phyloP scores from a whole-genome alignment of 768 basidiomycete genomes.

The Piloderma croceum region DNA sequence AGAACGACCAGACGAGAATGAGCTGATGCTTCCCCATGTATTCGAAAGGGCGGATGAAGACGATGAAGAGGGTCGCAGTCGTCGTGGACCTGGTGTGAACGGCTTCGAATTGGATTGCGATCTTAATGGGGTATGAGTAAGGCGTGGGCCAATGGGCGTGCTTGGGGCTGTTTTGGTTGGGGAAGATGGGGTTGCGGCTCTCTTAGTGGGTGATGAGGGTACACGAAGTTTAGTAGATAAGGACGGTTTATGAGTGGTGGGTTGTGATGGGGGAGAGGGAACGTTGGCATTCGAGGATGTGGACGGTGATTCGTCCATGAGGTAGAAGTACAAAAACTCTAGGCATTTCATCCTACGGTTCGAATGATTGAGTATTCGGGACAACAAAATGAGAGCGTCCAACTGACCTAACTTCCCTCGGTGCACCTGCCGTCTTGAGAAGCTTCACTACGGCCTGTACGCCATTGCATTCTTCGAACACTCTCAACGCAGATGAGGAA shows the following conservation, averaged over 20 bases:
- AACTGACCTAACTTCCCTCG: slow-evolving; percentile 79
- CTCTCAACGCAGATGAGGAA: slow-evolving; percentile 63
- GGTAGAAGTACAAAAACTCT: slow-evolving; percentile 92
- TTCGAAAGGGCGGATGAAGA: slow-evolving; percentile 22
- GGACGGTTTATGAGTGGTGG: slow-evolving; percentile 4
- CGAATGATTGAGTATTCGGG: slow-evolving; percentile 3
- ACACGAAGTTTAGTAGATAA: slow-evolving; percentile 19
- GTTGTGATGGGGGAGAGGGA: slow-evolving; percentile 8
- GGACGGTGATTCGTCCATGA: slow-evolving; percentile 69
- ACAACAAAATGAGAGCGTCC: neutral
- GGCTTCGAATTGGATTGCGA: too few species aligned
- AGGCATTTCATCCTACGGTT: slow-evolving; percentile 92
- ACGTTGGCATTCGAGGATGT: too few species aligned
- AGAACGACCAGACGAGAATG: slow-evolving; percentile 29
- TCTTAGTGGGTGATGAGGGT: slow-evolving; percentile 27
- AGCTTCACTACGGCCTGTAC: slow-evolving; percentile 82
- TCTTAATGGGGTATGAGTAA: too few species aligned
- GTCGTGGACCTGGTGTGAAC: too few species aligned
- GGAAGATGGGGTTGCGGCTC: slow-evolving; percentile 34
- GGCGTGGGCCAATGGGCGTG: slow-evolving; percentile 12
- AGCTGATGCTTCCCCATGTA: slow-evolving; percentile 11
- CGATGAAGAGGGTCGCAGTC: too few species aligned
- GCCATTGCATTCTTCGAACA: slow-evolving; percentile 73
- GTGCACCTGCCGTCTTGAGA: slow-evolving; percentile 78
- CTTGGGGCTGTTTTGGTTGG: slow-evolving; percentile 24